A percentile compares a stretch with the other conserved stretches of the same genome.
Evolutionary conservation across 2,329 filamentous ascomycete species (phyloP).

Genomic region (Onygena corvina): DNA sequence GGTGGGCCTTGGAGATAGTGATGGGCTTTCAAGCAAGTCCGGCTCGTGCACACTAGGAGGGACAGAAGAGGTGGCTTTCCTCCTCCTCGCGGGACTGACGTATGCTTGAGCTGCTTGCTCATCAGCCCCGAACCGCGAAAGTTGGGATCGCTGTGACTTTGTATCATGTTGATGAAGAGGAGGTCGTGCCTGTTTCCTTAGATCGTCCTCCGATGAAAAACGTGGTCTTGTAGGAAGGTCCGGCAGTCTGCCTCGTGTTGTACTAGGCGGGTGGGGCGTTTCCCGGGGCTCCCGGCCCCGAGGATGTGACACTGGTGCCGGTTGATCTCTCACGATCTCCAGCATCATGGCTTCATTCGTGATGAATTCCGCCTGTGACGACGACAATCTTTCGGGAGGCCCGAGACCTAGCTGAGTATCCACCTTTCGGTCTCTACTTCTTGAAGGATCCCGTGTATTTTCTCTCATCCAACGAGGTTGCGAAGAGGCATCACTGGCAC

Average conservation of each 20-base stretch:
- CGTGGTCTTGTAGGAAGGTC: not conserved
- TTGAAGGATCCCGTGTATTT: slow-evolving; percentile 29
- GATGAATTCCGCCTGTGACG: slow-evolving; percentile 9
- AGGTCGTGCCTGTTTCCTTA: not conserved
- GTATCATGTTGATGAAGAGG: not conserved
- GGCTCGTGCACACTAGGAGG: slow-evolving; percentile 39
- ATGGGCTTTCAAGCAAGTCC: slow-evolving; percentile 51
- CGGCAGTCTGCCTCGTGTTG: not conserved
- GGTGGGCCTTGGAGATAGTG: slow-evolving; percentile 23
- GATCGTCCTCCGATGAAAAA: slow-evolving; percentile 5
- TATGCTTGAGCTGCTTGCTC: slow-evolving; percentile 75
- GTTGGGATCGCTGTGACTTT: slow-evolving; percentile 15
- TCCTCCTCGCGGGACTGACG: slow-evolving; percentile 72
- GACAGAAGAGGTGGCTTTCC: slow-evolving; percentile 46
- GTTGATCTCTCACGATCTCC: slow-evolving; percentile 36
- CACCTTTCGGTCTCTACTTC: slow-evolving; percentile 10
- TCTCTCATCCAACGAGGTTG: slow-evolving; percentile 96
- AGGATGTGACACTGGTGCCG: not conserved
- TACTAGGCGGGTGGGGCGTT: not conserved
- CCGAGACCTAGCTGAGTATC: slow-evolving; percentile 16
- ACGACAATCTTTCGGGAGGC: slow-evolving; percentile 9
- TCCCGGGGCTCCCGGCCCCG: not conserved
- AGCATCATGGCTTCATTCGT: slow-evolving; percentile 58
- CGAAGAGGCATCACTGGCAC: slow-evolving; percentile 53
- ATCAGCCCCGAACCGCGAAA: slow-evolving; percentile 63